Conservation (phyloP, 2,329 filamentous ascomycete species). For the Diaporthe caulivora region DNA sequence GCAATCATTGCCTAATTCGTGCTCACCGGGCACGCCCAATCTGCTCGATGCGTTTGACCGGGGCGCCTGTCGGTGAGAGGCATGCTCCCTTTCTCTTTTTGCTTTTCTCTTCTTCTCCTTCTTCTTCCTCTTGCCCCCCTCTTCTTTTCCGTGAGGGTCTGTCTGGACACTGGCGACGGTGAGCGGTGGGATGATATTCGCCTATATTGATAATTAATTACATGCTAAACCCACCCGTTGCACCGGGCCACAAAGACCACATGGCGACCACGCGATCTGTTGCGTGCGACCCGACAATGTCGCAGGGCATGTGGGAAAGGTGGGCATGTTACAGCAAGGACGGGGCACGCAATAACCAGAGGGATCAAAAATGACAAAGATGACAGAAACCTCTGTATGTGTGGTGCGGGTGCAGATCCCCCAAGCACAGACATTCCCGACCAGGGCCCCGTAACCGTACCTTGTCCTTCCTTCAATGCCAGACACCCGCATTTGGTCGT, state of each 20-base stretch:
- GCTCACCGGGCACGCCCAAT: slow-evolving; percentile 10
- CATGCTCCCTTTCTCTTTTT: background rate
- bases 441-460: background rate
- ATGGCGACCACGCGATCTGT: slow-evolving; percentile 30
- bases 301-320: slow-evolving; percentile 15
- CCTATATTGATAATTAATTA: background rate
- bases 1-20: slow-evolving; percentile 33
- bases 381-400: slow-evolving; percentile 17
- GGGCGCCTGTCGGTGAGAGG: slow-evolving; percentile 3
- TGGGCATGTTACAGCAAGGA: slow-evolving; percentile 16
- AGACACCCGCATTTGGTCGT: background rate
- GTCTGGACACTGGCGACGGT: slow-evolving; percentile 1
- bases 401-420: slow-evolving; percentile 17
- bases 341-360: slow-evolving; percentile 17
- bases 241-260: slow-evolving; percentile 15
- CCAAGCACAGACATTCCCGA: slow-evolving; percentile 24
- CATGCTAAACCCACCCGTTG: slow-evolving; percentile 14
- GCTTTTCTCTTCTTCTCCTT: background rate
- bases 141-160: background rate
- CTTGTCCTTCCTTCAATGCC: background rate
- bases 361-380: background rate
- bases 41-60: slow-evolving; percentile 5
- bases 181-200: slow-evolving; percentile 3
- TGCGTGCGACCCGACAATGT: slow-evolving; percentile 23
- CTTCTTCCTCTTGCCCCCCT: no score